A percentile compares a stretch with the other conserved stretches of the same genome.
Evolutionary conservation across 768 basidiomycete genomes (phyloP).

Genomic region (Imleria badia): DNA sequence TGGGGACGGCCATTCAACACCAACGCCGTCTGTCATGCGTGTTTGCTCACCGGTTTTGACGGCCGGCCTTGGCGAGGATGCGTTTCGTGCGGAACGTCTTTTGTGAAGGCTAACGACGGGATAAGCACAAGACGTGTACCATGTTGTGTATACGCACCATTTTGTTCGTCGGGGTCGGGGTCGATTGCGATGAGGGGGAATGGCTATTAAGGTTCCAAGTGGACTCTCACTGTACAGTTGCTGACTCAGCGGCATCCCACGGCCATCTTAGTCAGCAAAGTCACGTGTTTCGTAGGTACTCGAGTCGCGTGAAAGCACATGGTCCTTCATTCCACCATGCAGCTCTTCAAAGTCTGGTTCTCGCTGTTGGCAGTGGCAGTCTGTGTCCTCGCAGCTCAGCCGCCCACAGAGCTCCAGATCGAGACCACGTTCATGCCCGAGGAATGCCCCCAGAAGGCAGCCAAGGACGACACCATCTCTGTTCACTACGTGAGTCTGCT

Average conservation of each 20-base stretch:
- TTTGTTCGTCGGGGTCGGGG: slow-evolving; percentile 39
- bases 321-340: slow-evolving; percentile 40
- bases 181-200: slow-evolving; percentile 19
- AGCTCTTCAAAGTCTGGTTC: slow-evolving; percentile 46
- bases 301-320: neutral
- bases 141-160: slow-evolving; percentile 43
- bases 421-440: slow-evolving; percentile 61
- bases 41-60: slow-evolving; percentile 85
- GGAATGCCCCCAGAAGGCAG: slow-evolving; percentile 53
- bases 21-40: neutral
- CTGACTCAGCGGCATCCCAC: slow-evolving; percentile 31
- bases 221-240: slow-evolving; percentile 41
- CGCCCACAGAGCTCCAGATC: slow-evolving; percentile 57
- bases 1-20: neutral
- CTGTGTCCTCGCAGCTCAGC: slow-evolving; percentile 45
- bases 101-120: slow-evolving; percentile 81
- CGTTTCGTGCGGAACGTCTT: slow-evolving; percentile 98
- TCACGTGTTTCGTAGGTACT: neutral
- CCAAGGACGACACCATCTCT: slow-evolving; percentile 60
- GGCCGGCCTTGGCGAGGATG: slow-evolving; percentile 91
- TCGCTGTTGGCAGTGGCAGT: slow-evolving; percentile 48
- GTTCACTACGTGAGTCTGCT: slow-evolving; percentile 74
- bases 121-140: neutral
- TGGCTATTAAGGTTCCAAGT: slow-evolving; percentile 35
- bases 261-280: slow-evolving; percentile 1